phyloP scores from a whole-genome alignment of 2,329 filamentous ascomycete genomes.

The Monosporascus sp. region DNA sequence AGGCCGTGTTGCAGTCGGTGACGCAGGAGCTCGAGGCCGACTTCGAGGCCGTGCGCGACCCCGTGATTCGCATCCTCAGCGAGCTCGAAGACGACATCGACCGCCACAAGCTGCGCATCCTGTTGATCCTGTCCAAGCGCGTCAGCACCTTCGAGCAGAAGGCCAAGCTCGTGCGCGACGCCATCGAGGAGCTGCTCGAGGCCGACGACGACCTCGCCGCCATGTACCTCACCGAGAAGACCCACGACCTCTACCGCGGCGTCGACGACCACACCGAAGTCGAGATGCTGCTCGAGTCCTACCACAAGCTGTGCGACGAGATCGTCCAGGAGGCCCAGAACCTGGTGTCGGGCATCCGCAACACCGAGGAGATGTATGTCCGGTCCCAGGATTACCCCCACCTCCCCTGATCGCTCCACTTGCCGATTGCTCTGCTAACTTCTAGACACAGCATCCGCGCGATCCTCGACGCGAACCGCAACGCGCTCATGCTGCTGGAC shows the following conservation, averaged over 20 bases:
- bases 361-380: constrained; percentile 94
- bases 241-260: constrained; percentile 63
- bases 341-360: constrained; percentile 88
- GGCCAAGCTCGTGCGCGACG: constrained; percentile 85
- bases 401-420: neutral
- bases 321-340: constrained; percentile 95
- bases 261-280: constrained; percentile 93
- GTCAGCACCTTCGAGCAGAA: constrained; percentile 97
- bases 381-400: neutral
- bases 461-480: constrained; percentile 95
- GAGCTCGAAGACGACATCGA: constrained; percentile 97
- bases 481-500: constrained; percentile 94
- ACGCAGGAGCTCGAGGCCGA: constrained; percentile 89
- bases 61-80: constrained; percentile 80
- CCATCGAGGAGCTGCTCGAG: constrained; percentile 91
- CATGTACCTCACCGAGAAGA: constrained; percentile 94
- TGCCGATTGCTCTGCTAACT: constrained; percentile 16
- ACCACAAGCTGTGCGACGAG: constrained; percentile 96
- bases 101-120: constrained; percentile 81
- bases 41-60: constrained; percentile 88
- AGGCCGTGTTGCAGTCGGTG: constrained; percentile 90
- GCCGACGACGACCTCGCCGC: constrained; percentile 90
- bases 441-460: constrained; percentile 69
- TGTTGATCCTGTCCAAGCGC: constrained; percentile 92
- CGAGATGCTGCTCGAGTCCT: constrained; percentile 93